Evolutionary conservation across 768 basidiomycete species (phyloP).

Genomic region (Gautieria morchelliformis): DNA sequence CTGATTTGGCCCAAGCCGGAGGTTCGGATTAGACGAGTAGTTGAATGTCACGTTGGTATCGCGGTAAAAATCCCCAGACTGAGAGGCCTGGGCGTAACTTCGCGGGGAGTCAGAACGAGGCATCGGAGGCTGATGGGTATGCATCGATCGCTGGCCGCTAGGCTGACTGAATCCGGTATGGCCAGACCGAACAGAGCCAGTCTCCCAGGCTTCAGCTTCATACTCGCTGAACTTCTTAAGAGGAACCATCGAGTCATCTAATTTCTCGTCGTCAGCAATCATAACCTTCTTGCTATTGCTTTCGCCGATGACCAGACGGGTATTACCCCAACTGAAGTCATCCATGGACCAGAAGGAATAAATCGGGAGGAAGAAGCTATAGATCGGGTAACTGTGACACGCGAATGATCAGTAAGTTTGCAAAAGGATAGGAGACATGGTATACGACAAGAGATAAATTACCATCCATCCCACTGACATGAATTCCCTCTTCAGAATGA

Average conservation of each 20-base stretch:
- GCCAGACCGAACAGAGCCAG: constrained; percentile 57
- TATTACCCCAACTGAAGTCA: constrained; percentile 93
- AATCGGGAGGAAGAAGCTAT: constrained; percentile 88
- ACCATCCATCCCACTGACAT: constrained; percentile 98
- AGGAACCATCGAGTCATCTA: constrained; percentile 96
- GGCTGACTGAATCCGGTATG: constrained; percentile 51
- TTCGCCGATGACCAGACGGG: constrained; percentile 87
- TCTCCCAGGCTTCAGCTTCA: constrained; percentile 89
- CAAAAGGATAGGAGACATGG: neutral
- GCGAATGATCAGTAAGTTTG: neutral
- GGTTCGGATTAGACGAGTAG: constrained; percentile 47
- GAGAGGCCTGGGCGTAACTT: constrained; percentile 58
- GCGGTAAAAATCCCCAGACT: constrained; percentile 81
- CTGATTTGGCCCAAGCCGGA: constrained; percentile 41
- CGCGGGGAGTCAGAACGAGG: constrained; percentile 60
- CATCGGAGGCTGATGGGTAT: constrained; percentile 25
- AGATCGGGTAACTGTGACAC: constrained; percentile 68
- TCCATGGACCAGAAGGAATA: constrained; percentile 99
- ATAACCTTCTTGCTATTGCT: constrained; percentile 92
- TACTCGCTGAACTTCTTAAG: constrained; percentile 97
- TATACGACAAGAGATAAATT: constrained; percentile 81
- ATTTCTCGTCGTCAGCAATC: constrained; percentile 91
- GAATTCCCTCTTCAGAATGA: constrained; percentile 94
- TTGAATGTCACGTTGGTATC: constrained; percentile 65
- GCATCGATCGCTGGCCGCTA: constrained; percentile 42